phyloP scores from a whole-genome alignment of 75 land plant species.

The Ceratopteris richardii region DNA sequence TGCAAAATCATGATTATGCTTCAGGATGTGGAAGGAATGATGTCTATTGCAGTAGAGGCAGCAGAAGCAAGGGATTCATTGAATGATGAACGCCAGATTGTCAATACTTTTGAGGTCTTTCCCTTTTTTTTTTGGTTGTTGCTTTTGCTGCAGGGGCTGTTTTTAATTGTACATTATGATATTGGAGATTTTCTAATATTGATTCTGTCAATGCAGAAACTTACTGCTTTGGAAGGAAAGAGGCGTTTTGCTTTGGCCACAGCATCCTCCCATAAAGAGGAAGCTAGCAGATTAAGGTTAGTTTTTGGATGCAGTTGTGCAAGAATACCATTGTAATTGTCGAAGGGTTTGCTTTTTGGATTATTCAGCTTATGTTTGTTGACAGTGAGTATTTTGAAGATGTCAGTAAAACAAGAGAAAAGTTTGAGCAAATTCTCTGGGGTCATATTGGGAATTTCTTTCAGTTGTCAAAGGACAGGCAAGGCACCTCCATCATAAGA shows the following conservation, averaged over 20 bases:
- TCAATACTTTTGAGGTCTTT: slow-evolving; percentile 93
- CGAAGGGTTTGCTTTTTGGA: too few species aligned
- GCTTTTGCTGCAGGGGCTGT: too few species aligned
- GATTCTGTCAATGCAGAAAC: slow-evolving; percentile 52
- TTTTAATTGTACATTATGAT: not conserved
- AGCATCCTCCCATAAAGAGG: slow-evolving; percentile 87
- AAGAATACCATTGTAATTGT: too few species aligned
- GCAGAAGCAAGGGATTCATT: slow-evolving; percentile 83
- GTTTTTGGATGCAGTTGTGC: too few species aligned
- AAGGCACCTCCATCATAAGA: too few species aligned
- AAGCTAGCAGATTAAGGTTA: slow-evolving; percentile 81
- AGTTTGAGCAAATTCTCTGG: slow-evolving; percentile 94
- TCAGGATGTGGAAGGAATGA: slow-evolving; percentile 98
- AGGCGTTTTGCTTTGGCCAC: slow-evolving; percentile 97
- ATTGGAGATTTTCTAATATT: too few species aligned
- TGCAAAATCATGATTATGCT: too few species aligned
- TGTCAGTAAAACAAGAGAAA: slow-evolving; percentile 85
- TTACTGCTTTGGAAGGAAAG: slow-evolving; percentile 89
- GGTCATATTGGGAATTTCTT: slow-evolving; percentile 78
- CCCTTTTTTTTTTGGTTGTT: too few species aligned
- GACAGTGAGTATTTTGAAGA: slow-evolving; percentile 97
- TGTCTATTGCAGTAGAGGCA: slow-evolving; percentile 97
- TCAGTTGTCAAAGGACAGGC: slow-evolving; percentile 87
- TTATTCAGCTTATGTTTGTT: not conserved
- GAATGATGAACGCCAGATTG: slow-evolving; percentile 75